Evolutionary conservation across 306 rosid species (phyloP).

Genomic region (Corylus americana): DNA sequence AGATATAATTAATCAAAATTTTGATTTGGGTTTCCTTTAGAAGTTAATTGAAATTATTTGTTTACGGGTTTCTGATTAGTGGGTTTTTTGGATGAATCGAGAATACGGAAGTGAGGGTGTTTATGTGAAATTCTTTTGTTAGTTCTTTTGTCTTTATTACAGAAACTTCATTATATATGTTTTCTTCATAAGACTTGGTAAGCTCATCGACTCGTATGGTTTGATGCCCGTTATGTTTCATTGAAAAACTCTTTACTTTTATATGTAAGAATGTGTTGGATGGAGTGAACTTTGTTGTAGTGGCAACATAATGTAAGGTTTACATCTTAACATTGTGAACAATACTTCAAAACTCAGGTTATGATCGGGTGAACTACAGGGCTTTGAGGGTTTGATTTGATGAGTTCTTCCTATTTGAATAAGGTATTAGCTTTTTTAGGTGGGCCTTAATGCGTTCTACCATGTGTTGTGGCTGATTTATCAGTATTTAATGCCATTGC

Average conservation of each 20-base stretch:
- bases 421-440: background rate
- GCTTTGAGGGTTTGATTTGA: slow-evolving; percentile 12
- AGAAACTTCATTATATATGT: background rate
- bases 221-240: background rate
- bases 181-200: background rate
- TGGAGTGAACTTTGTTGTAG: background rate
- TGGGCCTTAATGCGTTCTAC: slow-evolving; percentile 18
- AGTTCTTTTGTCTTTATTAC: background rate
- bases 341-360: background rate
- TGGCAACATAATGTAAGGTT: background rate
- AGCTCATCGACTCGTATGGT: background rate
- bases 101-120: background rate
- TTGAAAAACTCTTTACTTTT: background rate
- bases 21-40: background rate
- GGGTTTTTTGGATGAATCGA: background rate
- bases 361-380: slow-evolving; percentile 1
- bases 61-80: background rate
- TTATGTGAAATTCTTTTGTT: background rate
- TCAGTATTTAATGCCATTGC: slow-evolving; percentile 23
- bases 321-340: background rate
- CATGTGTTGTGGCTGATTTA: slow-evolving; percentile 21
- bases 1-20: background rate
- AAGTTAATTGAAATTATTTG: background rate
- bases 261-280: background rate
- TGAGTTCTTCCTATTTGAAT: background rate